Percentiles rank a stretch among this genome's conserved stretches.
Evolutionary conservation across 305 asterid species (phyloP).

Genomic region (Andrographis paniculata): DNA sequence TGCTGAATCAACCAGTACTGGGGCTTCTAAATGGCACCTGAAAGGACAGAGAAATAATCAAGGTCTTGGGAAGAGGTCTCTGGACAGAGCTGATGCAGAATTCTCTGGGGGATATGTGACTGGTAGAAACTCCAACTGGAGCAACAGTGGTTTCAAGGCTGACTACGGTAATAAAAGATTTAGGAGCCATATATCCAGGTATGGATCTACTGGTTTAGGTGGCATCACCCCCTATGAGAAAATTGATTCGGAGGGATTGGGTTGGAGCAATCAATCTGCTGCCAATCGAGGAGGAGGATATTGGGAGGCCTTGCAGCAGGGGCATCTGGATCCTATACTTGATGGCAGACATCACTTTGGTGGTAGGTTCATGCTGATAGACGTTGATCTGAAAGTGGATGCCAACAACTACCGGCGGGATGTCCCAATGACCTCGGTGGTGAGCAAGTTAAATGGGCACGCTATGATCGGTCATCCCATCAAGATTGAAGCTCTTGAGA

Average conservation of each 20-base stretch:
- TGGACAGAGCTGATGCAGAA: conserved; percentile 42
- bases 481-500: conserved; percentile 68
- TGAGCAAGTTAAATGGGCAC: conserved; percentile 76
- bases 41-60: conserved; percentile 77
- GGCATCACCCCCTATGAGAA: conserved; percentile 25
- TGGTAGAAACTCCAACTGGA: conserved; percentile 33
- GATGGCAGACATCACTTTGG: conserved; percentile 31
- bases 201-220: conserved; percentile 36
- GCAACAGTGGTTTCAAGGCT: conserved; percentile 27
- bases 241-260: conserved; percentile 34
- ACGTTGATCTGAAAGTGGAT: conserved; percentile 74
- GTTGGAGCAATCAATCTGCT: conserved; percentile 40
- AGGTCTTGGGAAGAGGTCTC: conserved; percentile 42
- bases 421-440: conserved; percentile 77
- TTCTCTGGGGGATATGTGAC: conserved; percentile 32
- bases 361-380: conserved; percentile 51
- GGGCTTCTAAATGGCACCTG: conserved; percentile 70
- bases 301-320: conserved; percentile 52
- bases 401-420: conserved; percentile 64
- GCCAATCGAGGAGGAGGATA: conserved; percentile 41
- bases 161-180: conserved; percentile 25
- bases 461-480: conserved; percentile 85
- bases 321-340: conserved; percentile 34
- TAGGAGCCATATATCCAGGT: conserved; percentile 31
- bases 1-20: conserved; percentile 31